Evolutionary conservation across 495 filamentous ascomycete species (phyloP), one percentile per base, ranked within the genome.

Genomic region (Stereocaulon alpinum): DNA sequence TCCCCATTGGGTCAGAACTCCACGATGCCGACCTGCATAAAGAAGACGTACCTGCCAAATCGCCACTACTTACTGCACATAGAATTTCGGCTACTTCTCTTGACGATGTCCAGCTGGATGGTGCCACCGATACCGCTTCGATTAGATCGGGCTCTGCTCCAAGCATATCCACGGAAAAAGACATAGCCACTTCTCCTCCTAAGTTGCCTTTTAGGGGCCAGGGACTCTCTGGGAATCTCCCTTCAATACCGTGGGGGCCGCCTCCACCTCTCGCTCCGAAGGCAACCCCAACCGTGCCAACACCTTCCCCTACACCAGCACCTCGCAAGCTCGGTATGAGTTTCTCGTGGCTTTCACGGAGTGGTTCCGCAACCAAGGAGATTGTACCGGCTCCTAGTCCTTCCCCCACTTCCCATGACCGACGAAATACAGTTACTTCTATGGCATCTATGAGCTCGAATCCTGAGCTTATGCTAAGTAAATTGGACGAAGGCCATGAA

Each of bases 331-430:
- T 88, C 24, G 87, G 84, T 45, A 84, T 87, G 58, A 89, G 89
- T 0, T 95, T 92, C 61, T 82, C 87, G 20, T 93, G 87, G 88
- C 78, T 94, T 50, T 90, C 88, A n/a, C 78, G 89, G 61, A 86
- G 80, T 66, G 84, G 83, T 12, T 78, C 79, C 3, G 65, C 77
- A 37, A 73, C 77, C 32, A 88, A 88, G 67, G 82, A 87, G 30
- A 73, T 78, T 32, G 75, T 80, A 30, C 76, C 82, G 6, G 75
- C 83, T 4, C 75, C 82, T 10, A 66, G 66, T 12, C 64, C 66
- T 22, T 59, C 72, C 10, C 59, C 69, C 27, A 65, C 71, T 41
- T 74, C 75, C 14, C 62, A 40, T 10, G 75, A 75, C 40, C 73
- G 82, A 29, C 78, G 87, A 65, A 87, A 91, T 67, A 94, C 89